These are phyloP conservation scores for Nissolia schottii DNA, from an alignment of 306 rosid species.

Conservation along the genomic window DNA sequence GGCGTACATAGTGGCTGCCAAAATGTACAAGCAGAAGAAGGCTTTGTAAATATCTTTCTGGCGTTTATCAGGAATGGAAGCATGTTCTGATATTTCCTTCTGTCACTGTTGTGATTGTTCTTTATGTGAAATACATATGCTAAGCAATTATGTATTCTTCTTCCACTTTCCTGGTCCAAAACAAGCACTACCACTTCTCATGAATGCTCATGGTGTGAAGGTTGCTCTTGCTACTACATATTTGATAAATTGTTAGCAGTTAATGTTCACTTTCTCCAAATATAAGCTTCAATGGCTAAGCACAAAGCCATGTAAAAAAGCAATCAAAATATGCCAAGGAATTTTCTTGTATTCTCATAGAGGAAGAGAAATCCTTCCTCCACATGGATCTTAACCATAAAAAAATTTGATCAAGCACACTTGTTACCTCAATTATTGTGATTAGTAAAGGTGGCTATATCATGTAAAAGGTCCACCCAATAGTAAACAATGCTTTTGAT, in stretches of 20 bases:
- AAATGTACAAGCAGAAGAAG: constrained; percentile 59
- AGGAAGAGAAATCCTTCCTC: too few relatives aligned
- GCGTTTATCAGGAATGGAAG: not conserved
- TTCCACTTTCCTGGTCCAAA: not conserved
- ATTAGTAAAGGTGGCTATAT: not conserved
- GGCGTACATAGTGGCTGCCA: constrained; percentile 44
- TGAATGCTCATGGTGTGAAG: not conserved
- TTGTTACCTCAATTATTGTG: not conserved
- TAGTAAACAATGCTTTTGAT: not conserved
- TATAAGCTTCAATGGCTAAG: too few relatives aligned
- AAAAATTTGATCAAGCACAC: too few relatives aligned
- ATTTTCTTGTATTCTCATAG: too few relatives aligned
- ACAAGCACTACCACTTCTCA: not conserved
- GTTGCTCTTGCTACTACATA: not conserved
- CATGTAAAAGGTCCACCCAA: not conserved
- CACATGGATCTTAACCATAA: too few relatives aligned
- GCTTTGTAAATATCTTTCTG: constrained; percentile 33
- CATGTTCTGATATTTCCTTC: not conserved
- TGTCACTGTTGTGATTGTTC: not conserved
- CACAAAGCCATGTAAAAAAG: too few relatives aligned
- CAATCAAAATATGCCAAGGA: too few relatives aligned
- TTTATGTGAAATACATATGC: not conserved
- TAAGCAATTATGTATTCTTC: not conserved
- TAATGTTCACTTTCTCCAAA: not conserved
- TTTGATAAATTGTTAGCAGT: not conserved